Evolutionary conservation across 805 yeast genomes (phyloP), one percentile per base, ranked within the genome.

Genomic region (Nakazawaea peltata): DNA sequence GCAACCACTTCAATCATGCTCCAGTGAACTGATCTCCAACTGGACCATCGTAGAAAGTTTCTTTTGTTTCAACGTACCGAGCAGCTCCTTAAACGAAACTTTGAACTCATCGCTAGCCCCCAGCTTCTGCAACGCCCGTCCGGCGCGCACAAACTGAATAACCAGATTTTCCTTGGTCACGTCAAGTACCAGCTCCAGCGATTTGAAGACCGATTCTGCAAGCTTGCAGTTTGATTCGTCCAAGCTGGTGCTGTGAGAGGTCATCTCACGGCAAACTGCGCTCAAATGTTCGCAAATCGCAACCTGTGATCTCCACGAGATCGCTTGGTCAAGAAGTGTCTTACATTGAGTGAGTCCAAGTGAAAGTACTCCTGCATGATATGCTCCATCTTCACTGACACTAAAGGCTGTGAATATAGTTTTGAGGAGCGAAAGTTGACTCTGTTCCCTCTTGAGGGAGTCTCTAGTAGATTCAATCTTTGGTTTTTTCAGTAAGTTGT

Each of bases 261-360:
- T 24, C 19, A 44, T 27, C 14, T 36, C 34, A 2, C 36, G 39
- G 6, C 55, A 33, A 1, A 56, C 23, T 13, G 34, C 36, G 5
- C 37, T 48, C 19, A 71, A 52, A 8, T 62, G 57, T 33, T 71
- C 76, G 43, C 61, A 65, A 14, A 59, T 56, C 1, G 65, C 63
- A 2, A 67, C 40, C 44, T 75, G 74, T 2, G 79, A 64, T 44
- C 81, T 67, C 90, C 90, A 81, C 1, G 84, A 70, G 33, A 60
- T 58, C 1, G 61, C 34, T 23, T n/a, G n/a, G n/a, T n/a, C n/a
- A n/a, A n/a, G n/a, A n/a, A n/a, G n/a, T n/a, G n/a, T n/a, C n/a
- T n/a, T n/a, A n/a, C n/a, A n/a, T n/a, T n/a, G n/a, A n/a, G n/a
- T n/a, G n/a, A n/a, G n/a, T n/a, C n/a, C n/a, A n/a, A 66, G 61